A percentile compares a stretch with the other conserved stretches of the same genome.
Evolutionary conservation across 441 rosid genomes (phyloP).

Genomic region (Arabidopsis lyrata): DNA sequence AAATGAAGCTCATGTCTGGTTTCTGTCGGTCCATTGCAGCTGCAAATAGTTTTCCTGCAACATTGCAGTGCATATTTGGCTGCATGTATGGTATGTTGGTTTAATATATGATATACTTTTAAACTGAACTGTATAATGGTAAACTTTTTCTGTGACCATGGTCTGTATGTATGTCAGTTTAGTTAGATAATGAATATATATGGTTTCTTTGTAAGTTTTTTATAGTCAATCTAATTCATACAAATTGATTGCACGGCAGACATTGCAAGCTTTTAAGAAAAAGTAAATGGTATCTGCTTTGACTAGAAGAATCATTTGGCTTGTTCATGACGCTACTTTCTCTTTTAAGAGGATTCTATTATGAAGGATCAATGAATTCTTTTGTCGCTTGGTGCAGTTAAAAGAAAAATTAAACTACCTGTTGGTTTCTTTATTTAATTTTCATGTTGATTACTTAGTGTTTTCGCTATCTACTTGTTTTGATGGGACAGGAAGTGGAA

Average conservation of each 20-base stretch:
- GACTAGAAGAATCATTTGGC: conserved; percentile 18
- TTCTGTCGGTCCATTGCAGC: conserved; percentile 90
- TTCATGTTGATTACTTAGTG: conserved; percentile 29
- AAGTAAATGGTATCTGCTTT: conserved; percentile 17
- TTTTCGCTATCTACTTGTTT: conserved; percentile 31
- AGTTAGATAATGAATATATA: conserved; percentile 22
- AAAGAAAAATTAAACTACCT: conserved; percentile 13
- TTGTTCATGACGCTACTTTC: conserved; percentile 7
- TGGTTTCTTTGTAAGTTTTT: conserved; percentile 1
- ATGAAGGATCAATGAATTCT: background rate
- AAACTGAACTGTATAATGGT: conserved; percentile 21
- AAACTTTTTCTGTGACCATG: conserved; percentile 5
- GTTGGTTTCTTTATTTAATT: background rate
- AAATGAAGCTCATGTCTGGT: conserved; percentile 75
- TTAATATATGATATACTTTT: conserved; percentile 9
- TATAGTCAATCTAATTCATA: background rate
- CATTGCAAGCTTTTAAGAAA: conserved; percentile 15
- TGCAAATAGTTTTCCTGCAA: conserved; percentile 91
- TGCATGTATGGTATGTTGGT: conserved; percentile 81
- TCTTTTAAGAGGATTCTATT: conserved; percentile 11
- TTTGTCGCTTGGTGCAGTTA: conserved; percentile 26
- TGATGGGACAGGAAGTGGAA: conserved; percentile 68
- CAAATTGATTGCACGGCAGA: conserved; percentile 4
- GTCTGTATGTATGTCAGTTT: conserved; percentile 10
- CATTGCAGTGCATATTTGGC: conserved; percentile 96